A percentile compares a stretch with the other conserved stretches of the same genome.
Conservation (phyloP, 1,284 basidiomycete species). For the Puccinia coronata region DNA sequence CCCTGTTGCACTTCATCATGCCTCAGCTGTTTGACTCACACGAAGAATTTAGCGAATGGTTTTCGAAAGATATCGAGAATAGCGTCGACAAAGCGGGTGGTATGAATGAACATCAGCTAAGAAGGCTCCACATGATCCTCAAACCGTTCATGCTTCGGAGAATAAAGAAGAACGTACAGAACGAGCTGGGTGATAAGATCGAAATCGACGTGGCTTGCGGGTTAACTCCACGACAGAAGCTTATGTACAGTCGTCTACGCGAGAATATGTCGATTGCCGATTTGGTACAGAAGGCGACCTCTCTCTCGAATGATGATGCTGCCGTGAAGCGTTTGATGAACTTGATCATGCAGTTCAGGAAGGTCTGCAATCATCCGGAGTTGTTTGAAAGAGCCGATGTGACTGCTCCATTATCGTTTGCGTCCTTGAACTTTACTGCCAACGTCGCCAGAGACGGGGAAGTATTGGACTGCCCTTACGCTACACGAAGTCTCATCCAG, state of each 20-base stretch:
- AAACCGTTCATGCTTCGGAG: conserved; percentile 99
- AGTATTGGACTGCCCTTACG: conserved; percentile 74
- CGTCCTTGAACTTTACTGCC: conserved; percentile 77
- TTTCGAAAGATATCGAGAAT: conserved; percentile 98
- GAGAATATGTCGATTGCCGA: conserved; percentile 94
- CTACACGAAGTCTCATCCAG: conserved; percentile 82
- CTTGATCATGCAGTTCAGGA: conserved; percentile 99
- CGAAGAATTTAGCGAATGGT: conserved; percentile 99
- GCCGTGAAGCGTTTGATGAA: conserved; percentile 95
- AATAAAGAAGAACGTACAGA: conserved; percentile 98
- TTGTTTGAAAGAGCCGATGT: conserved; percentile 98
- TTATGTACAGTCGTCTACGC: conserved; percentile 86
- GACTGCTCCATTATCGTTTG: conserved; percentile 85
- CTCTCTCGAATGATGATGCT: conserved; percentile 77
- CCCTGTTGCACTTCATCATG: conserved; percentile 99
- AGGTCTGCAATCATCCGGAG: conserved; percentile 99
- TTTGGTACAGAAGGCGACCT: conserved; percentile 86
- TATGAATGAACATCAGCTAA: conserved; percentile 91
- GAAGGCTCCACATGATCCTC: conserved; percentile 96
- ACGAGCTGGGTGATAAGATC: conserved; percentile 99
- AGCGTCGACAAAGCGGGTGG: conserved; percentile 84
- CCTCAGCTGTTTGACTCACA: conserved; percentile 98
- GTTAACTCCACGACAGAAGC: conserved; percentile 86
- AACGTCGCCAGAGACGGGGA: conserved; percentile 83
- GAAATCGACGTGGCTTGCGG: conserved; percentile 96